Conservation (phyloP, 192 early-diverging fungal species). For the Mortierella claussenii region DNA sequence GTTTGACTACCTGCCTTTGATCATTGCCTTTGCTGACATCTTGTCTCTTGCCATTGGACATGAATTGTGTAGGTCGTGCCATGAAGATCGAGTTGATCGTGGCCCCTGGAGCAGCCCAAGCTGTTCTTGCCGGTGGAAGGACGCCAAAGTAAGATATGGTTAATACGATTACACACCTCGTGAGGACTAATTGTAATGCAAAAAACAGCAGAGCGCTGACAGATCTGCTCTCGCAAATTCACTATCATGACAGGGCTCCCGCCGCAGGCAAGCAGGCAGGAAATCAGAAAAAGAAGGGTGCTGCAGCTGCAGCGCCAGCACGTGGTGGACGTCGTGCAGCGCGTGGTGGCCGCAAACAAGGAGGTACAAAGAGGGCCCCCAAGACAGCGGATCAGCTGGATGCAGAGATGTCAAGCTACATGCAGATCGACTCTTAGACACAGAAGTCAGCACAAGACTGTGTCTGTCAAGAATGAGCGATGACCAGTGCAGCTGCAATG, state of each 20-base stretch:
- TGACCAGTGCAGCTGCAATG: too few relatives aligned
- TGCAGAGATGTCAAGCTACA: constrained; percentile 60
- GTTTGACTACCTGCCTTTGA: neutral
- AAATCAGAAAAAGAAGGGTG: constrained; percentile 7
- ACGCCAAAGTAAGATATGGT: constrained; percentile 27
- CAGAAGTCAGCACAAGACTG: too few relatives aligned
- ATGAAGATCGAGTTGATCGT: constrained; percentile 61
- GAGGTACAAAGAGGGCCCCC: constrained; percentile 39
- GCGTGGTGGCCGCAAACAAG: constrained; percentile 44
- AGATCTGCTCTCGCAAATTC: too few relatives aligned
- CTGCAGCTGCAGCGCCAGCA: too few relatives aligned
- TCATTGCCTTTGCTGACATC: neutral
- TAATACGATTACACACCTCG: neutral
- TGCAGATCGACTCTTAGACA: constrained; percentile 56
- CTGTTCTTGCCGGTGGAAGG: constrained; percentile 28
- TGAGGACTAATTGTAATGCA: too few relatives aligned
- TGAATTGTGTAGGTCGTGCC: constrained; percentile 54
- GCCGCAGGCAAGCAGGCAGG: constrained; percentile 10
- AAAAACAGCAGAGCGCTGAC: too few relatives aligned
- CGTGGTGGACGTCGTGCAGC: constrained; percentile 32
- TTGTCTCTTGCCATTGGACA: too few relatives aligned
- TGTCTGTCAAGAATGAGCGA: too few relatives aligned
- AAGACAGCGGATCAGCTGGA: constrained; percentile 61
- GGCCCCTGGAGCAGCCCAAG: constrained; percentile 48
- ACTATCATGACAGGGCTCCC: too few relatives aligned